Evolutionary conservation across 179 eudicot species (phyloP).

Genomic region (Amaranthus tricolor): DNA sequence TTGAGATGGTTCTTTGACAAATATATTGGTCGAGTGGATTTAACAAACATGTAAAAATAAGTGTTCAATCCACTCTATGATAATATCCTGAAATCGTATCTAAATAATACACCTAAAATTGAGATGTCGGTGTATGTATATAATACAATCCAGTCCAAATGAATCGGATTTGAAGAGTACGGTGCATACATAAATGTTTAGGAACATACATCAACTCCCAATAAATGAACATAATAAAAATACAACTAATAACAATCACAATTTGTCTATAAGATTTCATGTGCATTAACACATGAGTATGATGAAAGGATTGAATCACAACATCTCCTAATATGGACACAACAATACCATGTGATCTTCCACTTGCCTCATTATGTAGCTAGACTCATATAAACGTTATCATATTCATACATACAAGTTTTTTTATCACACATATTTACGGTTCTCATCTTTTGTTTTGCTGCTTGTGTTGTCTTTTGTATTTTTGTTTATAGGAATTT

Average conservation of each 20-base stretch:
- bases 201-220: constrained; percentile 5
- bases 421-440: too few species aligned
- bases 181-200: constrained; percentile 4
- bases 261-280: constrained; percentile 17
- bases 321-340: constrained; percentile 25
- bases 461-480: too few species aligned
- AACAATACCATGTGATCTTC: constrained; percentile 21
- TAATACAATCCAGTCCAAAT: constrained; percentile 14
- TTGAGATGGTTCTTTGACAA: too few species aligned
- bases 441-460: too few species aligned
- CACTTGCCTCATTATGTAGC: background rate
- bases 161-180: background rate
- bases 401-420: background rate
- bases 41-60: too few species aligned
- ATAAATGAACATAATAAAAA: background rate
- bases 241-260: constrained; percentile 11
- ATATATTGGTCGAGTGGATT: too few species aligned
- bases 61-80: too few species aligned
- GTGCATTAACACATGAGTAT: constrained; percentile 31
- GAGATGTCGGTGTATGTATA: constrained; percentile 10
- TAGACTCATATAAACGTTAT: background rate
- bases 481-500: too few species aligned
- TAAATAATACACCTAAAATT: background rate
- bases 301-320: constrained; percentile 1
- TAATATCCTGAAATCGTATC: too few species aligned